Conservation (phyloP, 2,329 filamentous ascomycete species). For the Ceratocystis ficicola region DNA sequence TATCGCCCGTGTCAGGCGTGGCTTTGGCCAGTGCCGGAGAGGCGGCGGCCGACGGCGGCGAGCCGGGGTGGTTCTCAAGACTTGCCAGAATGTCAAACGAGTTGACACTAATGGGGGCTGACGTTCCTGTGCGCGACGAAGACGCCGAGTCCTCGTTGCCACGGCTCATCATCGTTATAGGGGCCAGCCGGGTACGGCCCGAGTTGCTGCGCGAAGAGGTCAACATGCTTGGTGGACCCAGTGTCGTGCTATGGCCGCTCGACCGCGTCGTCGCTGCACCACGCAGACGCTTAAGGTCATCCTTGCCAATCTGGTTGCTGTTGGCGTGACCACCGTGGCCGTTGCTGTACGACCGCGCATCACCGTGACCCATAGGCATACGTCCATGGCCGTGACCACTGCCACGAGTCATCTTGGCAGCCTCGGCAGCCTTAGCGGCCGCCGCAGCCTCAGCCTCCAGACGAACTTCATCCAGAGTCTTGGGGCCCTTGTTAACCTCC, state of each 20-base stretch:
- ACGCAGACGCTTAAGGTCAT: conserved; percentile 79
- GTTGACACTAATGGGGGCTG: conserved; percentile 55
- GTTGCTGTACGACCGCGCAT: conserved; percentile 60
- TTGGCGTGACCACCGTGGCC: conserved; percentile 57
- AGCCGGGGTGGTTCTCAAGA: conserved; percentile 53
- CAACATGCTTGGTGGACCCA: conserved; percentile 81
- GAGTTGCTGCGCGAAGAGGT: conserved; percentile 74
- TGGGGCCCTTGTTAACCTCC: conserved; percentile 84
- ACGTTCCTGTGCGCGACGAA: conserved; percentile 82
- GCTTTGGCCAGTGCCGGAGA: conserved; percentile 55
- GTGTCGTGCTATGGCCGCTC: conserved; percentile 49
- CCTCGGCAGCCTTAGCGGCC: conserved; percentile 56
- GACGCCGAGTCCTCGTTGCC: conserved; percentile 73
- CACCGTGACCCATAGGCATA: conserved; percentile 65
- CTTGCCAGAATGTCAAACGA: conserved; percentile 69
- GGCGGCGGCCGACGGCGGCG: conserved; percentile 56
- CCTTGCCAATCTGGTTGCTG: conserved; percentile 79
- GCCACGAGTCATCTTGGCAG: conserved; percentile 47
- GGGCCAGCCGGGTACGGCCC: conserved; percentile 54
- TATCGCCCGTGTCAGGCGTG: conserved; percentile 39
- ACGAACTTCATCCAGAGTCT: conserved; percentile 88
- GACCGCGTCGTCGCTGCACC: conserved; percentile 37
- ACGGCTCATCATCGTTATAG: conserved; percentile 58
- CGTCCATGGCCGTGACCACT: conserved; percentile 40
- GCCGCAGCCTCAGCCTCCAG: conserved; percentile 66